Conservation (phyloP, 495 filamentous ascomycete genomes). For the Penicillium arizonense region DNA sequence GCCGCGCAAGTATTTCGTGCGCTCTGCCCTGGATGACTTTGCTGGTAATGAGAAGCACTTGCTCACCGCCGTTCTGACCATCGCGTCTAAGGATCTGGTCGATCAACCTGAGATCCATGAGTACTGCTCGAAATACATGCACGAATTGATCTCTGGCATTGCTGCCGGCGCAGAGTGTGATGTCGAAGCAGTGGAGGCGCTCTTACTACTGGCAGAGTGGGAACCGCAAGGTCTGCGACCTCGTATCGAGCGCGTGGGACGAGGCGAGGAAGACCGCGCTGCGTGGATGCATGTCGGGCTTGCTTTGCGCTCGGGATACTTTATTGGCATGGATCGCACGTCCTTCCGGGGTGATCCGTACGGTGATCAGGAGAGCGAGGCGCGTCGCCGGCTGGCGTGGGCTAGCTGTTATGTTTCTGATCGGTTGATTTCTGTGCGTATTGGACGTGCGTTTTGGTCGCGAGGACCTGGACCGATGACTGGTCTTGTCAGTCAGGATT, state of each 20-base stretch:
- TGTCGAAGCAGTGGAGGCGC: conserved; percentile 63
- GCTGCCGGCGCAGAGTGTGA: conserved; percentile 58
- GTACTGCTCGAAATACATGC: conserved; percentile 63
- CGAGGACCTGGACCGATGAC: conserved; percentile 63
- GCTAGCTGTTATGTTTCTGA: conserved; percentile 65
- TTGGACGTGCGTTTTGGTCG: conserved; percentile 66
- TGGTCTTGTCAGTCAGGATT: conserved; percentile 58
- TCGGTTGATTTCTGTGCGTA: conserved; percentile 60
- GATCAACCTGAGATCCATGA: conserved; percentile 56
- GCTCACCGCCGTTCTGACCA: conserved; percentile 60
- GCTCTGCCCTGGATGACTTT: conserved; percentile 45
- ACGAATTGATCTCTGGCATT: conserved; percentile 57
- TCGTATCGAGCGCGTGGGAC: conserved; percentile 53
- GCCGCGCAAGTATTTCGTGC: conserved; percentile 52
- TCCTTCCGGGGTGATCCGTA: conserved; percentile 50
- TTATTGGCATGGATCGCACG: conserved; percentile 58
- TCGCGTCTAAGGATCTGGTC: conserved; percentile 60
- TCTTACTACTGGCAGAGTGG: conserved; percentile 63
- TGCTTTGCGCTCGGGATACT: conserved; percentile 62
- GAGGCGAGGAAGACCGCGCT: conserved; percentile 64
- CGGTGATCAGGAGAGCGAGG: conserved; percentile 49
- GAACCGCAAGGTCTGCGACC: conserved; percentile 57
- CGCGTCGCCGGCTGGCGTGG: conserved; percentile 60
- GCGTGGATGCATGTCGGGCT: conserved; percentile 70
- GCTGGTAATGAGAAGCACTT: conserved; percentile 56